phyloP scores from a whole-genome alignment of 2,329 filamentous ascomycete genomes.

The Raffaelea arxii region DNA sequence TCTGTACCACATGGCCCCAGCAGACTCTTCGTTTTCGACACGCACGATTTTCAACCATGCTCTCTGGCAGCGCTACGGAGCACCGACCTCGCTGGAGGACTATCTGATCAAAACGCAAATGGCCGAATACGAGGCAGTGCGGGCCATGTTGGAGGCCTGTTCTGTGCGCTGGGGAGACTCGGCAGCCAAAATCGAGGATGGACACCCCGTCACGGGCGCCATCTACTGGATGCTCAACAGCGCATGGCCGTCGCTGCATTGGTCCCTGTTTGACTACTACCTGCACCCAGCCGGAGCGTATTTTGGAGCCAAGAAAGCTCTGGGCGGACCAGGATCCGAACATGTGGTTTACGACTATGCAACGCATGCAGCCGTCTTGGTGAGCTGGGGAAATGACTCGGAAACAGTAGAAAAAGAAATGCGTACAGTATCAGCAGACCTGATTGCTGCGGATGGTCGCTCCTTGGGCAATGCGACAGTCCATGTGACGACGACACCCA shows the following conservation, averaged over 20 bases:
- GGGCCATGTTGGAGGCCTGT: constrained; percentile 49
- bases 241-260: constrained; percentile 56
- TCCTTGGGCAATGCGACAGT: constrained; percentile 21
- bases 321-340: constrained; percentile 33
- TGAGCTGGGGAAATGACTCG: too few species aligned
- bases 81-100: constrained; percentile 40
- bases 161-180: constrained; percentile 36
- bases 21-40: constrained; percentile 43
- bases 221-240: constrained; percentile 62
- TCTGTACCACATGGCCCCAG: constrained; percentile 51
- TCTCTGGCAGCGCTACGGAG: constrained; percentile 41
- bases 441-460: constrained; percentile 38
- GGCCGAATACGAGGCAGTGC: constrained; percentile 54
- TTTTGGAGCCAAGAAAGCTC: constrained; percentile 42
- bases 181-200: constrained; percentile 1
- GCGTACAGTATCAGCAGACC: constrained; percentile 35
- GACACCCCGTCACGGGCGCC: constrained; percentile 44
- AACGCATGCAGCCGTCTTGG: too few species aligned
- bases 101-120: constrained; percentile 52
- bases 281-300: constrained; percentile 47
- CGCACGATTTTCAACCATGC: constrained; percentile 49
- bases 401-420: too few species aligned
- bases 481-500: constrained; percentile 26
- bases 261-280: constrained; percentile 57
- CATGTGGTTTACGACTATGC: constrained; percentile 49